Evolutionary conservation across 2,329 filamentous ascomycete species (phyloP).

Genomic region (Calonectria pauciramosa): DNA sequence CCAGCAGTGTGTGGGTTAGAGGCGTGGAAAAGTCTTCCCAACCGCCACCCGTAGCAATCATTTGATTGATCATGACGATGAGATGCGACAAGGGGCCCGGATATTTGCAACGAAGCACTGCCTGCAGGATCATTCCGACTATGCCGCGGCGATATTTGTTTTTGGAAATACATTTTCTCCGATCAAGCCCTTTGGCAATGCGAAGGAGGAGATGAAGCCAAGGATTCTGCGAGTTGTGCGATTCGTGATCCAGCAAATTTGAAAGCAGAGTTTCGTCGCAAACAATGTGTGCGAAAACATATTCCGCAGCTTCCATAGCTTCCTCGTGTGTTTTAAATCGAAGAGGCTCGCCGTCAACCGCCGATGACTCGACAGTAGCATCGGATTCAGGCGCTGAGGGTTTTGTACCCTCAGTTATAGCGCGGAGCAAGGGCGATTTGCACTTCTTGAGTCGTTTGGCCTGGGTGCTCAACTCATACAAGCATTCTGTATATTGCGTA

Average conservation of each 20-base stretch:
- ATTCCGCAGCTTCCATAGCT: background rate
- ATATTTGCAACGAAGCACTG: background rate
- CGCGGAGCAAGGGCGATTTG: background rate
- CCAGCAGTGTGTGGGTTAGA: background rate
- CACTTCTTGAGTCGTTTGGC: background rate
- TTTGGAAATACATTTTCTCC: background rate
- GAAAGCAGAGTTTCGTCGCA: background rate
- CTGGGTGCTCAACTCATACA: background rate
- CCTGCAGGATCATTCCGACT: background rate
- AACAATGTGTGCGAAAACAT: background rate
- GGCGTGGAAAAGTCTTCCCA: conserved; percentile 9
- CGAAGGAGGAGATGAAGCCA: background rate
- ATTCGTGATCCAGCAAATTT: too few species aligned
- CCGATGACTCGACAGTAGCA: background rate
- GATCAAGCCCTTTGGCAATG: background rate
- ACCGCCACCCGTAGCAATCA: background rate
- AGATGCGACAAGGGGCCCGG: background rate
- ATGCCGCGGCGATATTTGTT: background rate
- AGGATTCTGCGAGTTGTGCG: background rate
- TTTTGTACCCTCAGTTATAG: background rate
- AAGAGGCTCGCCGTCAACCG: background rate
- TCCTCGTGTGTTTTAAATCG: background rate
- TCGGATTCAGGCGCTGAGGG: background rate
- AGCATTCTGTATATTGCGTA: background rate
- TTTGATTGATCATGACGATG: background rate